phyloP scores from a whole-genome alignment of 768 basidiomycete species.

The Pilatotrama ljubarskyi region DNA sequence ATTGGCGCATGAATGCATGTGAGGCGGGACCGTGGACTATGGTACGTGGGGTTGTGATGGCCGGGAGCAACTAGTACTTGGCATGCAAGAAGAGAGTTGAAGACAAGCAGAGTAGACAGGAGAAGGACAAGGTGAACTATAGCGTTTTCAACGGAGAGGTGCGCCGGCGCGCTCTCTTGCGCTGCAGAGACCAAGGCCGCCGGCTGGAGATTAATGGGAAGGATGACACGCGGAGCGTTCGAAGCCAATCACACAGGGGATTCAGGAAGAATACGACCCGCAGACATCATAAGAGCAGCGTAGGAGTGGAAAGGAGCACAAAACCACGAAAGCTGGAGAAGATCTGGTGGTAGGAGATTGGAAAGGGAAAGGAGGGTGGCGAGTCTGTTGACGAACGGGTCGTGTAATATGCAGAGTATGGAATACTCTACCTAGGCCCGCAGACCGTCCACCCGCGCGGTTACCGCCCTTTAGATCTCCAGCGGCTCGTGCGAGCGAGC shows the following conservation, averaged over 20 bases:
- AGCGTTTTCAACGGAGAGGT: slow-evolving; percentile 8
- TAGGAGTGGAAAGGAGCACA: slow-evolving; percentile 11
- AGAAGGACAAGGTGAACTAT: neutral
- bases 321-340: slow-evolving; percentile 7
- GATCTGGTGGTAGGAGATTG: neutral
- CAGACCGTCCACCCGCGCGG: neutral
- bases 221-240: slow-evolving; percentile 8
- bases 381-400: slow-evolving; percentile 18
- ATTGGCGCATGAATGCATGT: slow-evolving; percentile 22
- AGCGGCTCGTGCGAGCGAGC: slow-evolving; percentile 84
- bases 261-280: slow-evolving; percentile 1
- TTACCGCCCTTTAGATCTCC: slow-evolving; percentile 57
- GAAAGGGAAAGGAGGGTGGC: slow-evolving; percentile 20
- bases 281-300: slow-evolving; percentile 5
- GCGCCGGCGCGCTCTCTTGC: slow-evolving; percentile 11
- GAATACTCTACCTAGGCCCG: slow-evolving; percentile 11
- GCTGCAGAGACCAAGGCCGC: slow-evolving; percentile 17
- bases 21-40: slow-evolving; percentile 24
- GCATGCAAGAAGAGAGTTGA: slow-evolving; percentile 23
- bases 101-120: neutral
- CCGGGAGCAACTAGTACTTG: slow-evolving; percentile 14
- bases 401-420: slow-evolving; percentile 16
- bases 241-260: neutral
- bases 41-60: slow-evolving; percentile 25
- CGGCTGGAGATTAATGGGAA: slow-evolving; percentile 9